phyloP scores from a whole-genome alignment of 495 filamentous ascomycete genomes.

The Recurvomyces mirabilis region DNA sequence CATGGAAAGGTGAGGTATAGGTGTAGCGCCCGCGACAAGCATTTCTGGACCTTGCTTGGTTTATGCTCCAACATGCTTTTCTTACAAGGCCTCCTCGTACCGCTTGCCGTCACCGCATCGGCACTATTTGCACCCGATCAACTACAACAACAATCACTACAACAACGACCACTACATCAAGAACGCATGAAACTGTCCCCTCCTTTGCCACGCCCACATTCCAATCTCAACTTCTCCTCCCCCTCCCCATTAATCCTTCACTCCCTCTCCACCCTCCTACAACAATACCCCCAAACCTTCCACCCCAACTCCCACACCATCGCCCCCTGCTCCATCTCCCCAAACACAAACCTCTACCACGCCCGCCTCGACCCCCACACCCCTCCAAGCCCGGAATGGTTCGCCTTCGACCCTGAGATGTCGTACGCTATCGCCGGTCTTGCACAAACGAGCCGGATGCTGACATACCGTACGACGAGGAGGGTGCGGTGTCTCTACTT shows the following conservation, averaged over 20 bases:
- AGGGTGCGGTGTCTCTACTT: constrained; percentile 33
- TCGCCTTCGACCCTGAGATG: constrained; percentile 38
- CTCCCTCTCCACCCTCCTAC: constrained; percentile 32
- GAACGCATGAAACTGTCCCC: too few species aligned
- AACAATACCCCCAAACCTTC: constrained; percentile 36
- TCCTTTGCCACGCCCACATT: too few species aligned
- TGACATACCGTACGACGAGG: constrained; percentile 34
- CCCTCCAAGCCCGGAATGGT: constrained; percentile 35
- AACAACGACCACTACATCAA: too few species aligned
- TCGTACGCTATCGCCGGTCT: constrained; percentile 36
- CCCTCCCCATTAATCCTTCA: constrained; percentile 33
- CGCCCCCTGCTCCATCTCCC: constrained; percentile 29
- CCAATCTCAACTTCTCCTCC: constrained; percentile 33
- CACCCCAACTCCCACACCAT: constrained; percentile 36
- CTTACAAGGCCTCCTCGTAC: too few species aligned
- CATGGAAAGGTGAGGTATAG: too few species aligned
- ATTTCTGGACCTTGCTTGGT: too few species aligned
- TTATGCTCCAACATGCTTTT: too few species aligned
- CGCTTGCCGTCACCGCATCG: too few species aligned
- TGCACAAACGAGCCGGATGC: constrained; percentile 29
- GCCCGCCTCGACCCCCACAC: constrained; percentile 27
- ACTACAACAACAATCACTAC: too few species aligned
- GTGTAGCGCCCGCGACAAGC: too few species aligned
- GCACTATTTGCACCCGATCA: too few species aligned
- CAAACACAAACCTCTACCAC: constrained; percentile 35